Conservation (phyloP, 495 filamentous ascomycete species). For the Bombardia bombarda region DNA sequence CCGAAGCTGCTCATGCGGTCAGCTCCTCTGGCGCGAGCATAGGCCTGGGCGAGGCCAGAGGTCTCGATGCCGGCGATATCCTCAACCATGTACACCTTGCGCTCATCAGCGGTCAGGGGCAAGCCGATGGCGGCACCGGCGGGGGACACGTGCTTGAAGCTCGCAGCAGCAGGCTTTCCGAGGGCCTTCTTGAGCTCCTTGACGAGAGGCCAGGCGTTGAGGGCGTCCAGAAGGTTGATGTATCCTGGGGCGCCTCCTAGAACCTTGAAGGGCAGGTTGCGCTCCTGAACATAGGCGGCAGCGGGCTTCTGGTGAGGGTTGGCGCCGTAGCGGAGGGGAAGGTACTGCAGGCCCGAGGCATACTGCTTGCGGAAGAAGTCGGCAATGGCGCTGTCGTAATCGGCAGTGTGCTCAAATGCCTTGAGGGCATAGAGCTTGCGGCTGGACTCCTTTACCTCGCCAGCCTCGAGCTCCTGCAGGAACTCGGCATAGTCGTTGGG, state of each 20-base stretch:
- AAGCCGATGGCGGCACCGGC: slow-evolving; percentile 92
- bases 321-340: slow-evolving; percentile 84
- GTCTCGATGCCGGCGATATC: slow-evolving; percentile 83
- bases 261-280: slow-evolving; percentile 87
- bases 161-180: slow-evolving; percentile 83
- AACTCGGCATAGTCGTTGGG: slow-evolving; percentile 90
- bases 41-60: slow-evolving; percentile 83
- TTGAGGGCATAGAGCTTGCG: slow-evolving; percentile 87
- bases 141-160: slow-evolving; percentile 98
- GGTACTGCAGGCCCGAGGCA: slow-evolving; percentile 72
- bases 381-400: slow-evolving; percentile 90
- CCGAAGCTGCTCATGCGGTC: slow-evolving; percentile 98
- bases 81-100: slow-evolving; percentile 96
- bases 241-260: slow-evolving; percentile 90
- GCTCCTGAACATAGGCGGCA: slow-evolving; percentile 64
- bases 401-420: slow-evolving; percentile 97
- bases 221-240: slow-evolving; percentile 91
- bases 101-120: slow-evolving; percentile 74
- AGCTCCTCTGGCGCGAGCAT: slow-evolving; percentile 87
- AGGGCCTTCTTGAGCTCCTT: slow-evolving; percentile 91
- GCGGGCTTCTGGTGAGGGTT: slow-evolving; percentile 98
- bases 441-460: slow-evolving; percentile 74
- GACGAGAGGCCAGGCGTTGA: slow-evolving; percentile 94
- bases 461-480: slow-evolving; percentile 77
- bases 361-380: slow-evolving; percentile 98